Evolutionary conservation across 1,284 basidiomycete species (phyloP).

Genomic region (Cryptococcus sp.): DNA sequence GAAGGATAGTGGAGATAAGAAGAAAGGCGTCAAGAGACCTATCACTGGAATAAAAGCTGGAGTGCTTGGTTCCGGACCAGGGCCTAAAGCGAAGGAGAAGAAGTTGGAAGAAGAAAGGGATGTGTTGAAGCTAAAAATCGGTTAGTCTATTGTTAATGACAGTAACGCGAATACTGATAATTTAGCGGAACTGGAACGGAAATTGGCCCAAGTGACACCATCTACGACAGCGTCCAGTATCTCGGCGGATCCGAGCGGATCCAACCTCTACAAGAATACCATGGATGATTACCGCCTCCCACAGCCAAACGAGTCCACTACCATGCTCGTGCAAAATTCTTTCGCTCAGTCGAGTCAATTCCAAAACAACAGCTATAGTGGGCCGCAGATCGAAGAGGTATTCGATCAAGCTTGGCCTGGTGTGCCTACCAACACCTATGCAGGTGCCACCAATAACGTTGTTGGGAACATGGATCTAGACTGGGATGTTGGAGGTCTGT

Average conservation of each 20-base stretch:
- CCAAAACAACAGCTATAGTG: neutral
- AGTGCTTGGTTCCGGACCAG: neutral
- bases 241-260: neutral
- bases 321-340: neutral
- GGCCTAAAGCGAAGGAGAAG: slow-evolving; percentile 13
- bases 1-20: neutral
- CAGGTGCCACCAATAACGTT: neutral
- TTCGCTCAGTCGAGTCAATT: slow-evolving; percentile 1
- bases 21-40: slow-evolving; percentile 7
- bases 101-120: slow-evolving; percentile 25
- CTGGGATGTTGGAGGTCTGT: slow-evolving; percentile 25
- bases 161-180: neutral
- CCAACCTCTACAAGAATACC: neutral
- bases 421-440: neutral
- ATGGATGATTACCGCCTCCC: neutral
- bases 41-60: neutral
- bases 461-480: neutral
- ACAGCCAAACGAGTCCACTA: neutral
- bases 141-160: slow-evolving; percentile 13
- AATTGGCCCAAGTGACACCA: slow-evolving; percentile 23
- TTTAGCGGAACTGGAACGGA: slow-evolving; percentile 37
- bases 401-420: neutral
- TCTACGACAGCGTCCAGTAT: neutral
- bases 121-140: slow-evolving; percentile 22
- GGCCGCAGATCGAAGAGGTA: neutral